Base-by-base conservation (phyloP, 1,284 basidiomycete genomes). In the Rhodotorula sp. region DNA sequence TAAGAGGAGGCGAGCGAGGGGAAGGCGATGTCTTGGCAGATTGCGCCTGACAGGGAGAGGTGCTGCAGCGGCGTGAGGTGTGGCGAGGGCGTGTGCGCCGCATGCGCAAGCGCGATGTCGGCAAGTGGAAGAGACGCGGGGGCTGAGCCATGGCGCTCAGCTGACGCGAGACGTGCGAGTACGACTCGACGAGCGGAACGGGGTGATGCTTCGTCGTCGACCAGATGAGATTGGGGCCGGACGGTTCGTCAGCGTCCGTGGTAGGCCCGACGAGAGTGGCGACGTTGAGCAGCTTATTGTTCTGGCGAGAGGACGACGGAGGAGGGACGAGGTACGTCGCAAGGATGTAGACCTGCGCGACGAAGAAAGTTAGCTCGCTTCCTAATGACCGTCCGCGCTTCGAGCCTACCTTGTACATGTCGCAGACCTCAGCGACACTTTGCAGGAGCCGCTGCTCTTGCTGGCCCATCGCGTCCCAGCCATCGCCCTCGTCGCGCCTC, bases 201-300 rank as follows among this genome's bases (percentile, higher is more conserved):
- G 73, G 70, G 56, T 65, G 64, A 7, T 74, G 70, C 56, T 74
- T 74, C 5, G 64, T 67, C 45, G 73, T 72, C 13, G 67, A 65
- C 25, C 52, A 69, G 45, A 70, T 54, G 45, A 74, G 45, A 50
- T 60, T 44, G 10, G 21, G 10, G 3, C 16, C 16, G 25, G 49
- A 12, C 1, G n/a, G 17, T 8, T 7, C 21, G 25, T 25, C 13
- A 2, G 13, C 0, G 45, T 16, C 13, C 4, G 41, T 16, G 1
- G 57, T 23, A 0, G 73, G 73, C 4, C 73, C 73, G 63, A 74
- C 48, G 13, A 74, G 57, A 7, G 70, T 74, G 5, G 70, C 70
- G 54, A 71, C 44, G 55, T 71, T 74, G 52, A 64, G 52, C 7
- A 21, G 19, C 19, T 68, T 64, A 23, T 64, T 16, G 14, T 2